phyloP scores from a whole-genome alignment of 441 rosid genomes.

The Euphorbia schlechtendalii region DNA sequence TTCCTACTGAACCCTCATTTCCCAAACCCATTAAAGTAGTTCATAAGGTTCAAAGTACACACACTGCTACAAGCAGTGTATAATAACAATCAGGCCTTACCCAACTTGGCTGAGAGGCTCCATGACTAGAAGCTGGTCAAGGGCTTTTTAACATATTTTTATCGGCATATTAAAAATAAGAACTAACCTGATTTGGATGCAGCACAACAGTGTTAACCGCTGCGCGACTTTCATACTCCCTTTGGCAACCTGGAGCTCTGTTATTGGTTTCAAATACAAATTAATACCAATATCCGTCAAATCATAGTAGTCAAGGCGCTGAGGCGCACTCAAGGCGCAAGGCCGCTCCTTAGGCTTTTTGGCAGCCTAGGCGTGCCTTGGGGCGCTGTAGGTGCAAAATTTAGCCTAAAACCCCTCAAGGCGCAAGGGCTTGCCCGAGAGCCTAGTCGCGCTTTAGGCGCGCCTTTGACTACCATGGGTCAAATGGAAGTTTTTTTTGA shows the following conservation, averaged over 20 bases:
- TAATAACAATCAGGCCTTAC: neutral
- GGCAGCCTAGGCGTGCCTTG: too few relatives aligned
- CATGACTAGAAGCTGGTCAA: neutral
- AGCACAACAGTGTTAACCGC: constrained; percentile 91
- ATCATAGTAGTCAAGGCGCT: too few relatives aligned
- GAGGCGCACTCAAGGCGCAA: too few relatives aligned
- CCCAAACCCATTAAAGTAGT: too few relatives aligned
- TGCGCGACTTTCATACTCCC: constrained; percentile 92
- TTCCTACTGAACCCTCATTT: too few relatives aligned
- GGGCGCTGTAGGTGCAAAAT: too few relatives aligned
- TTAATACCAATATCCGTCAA: too few relatives aligned
- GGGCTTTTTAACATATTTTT: neutral
- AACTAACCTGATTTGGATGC: constrained; percentile 84
- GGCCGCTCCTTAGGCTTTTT: too few relatives aligned
- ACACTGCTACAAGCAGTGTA: neutral
- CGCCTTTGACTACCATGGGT: too few relatives aligned
- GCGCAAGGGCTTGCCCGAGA: too few relatives aligned
- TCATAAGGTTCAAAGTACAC: neutral
- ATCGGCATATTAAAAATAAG: neutral
- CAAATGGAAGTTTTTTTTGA: neutral
- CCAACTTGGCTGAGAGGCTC: neutral
- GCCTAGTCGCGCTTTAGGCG: too few relatives aligned
- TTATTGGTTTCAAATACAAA: constrained; percentile 22
- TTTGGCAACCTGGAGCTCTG: constrained; percentile 96
- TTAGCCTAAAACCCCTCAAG: too few relatives aligned